A percentile compares a stretch with the other conserved stretches of the same genome.
Conservation (phyloP, 2,329 filamentous ascomycete genomes). For the Lecanicillium sp. region DNA sequence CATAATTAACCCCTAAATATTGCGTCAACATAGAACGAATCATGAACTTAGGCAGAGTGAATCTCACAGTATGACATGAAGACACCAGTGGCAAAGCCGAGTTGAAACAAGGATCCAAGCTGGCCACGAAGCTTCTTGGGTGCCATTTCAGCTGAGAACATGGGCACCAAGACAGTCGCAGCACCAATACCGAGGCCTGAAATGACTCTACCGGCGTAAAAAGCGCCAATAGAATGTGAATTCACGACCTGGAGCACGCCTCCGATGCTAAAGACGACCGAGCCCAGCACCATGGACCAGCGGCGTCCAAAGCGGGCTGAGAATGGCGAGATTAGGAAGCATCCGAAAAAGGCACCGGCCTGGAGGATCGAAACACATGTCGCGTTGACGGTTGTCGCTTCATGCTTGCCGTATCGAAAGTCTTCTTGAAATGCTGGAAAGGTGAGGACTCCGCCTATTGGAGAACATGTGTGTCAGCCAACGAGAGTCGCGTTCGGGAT, state of each 20-base stretch:
- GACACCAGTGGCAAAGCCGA: slow-evolving; percentile 35
- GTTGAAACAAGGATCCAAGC: slow-evolving; percentile 26
- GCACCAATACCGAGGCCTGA: slow-evolving; percentile 18
- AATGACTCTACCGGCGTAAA: slow-evolving; percentile 29
- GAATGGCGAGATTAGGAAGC: slow-evolving; percentile 35
- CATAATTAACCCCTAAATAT: slow-evolving; percentile 32
- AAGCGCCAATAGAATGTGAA: slow-evolving; percentile 26
- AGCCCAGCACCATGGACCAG: slow-evolving; percentile 29
- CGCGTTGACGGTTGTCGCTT: slow-evolving; percentile 25
- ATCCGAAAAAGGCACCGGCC: slow-evolving; percentile 34
- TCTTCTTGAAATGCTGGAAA: slow-evolving; percentile 29
- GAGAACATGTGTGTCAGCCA: too few relatives aligned
- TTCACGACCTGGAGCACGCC: slow-evolving; percentile 30
- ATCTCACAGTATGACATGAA: slow-evolving; percentile 31
- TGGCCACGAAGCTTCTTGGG: slow-evolving; percentile 37
- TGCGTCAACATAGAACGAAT: neutral
- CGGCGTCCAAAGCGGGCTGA: slow-evolving; percentile 32
- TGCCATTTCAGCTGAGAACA: slow-evolving; percentile 37
- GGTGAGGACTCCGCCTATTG: slow-evolving; percentile 29
- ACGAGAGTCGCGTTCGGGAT: neutral
- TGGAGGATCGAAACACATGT: slow-evolving; percentile 33
- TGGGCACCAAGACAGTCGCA: slow-evolving; percentile 31
- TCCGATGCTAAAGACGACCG: slow-evolving; percentile 35
- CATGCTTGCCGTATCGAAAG: slow-evolving; percentile 23
- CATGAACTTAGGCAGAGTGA: too few relatives aligned